phyloP scores from a whole-genome alignment of 352 stramenopile genomes.

The Phytophthora multivora region DNA sequence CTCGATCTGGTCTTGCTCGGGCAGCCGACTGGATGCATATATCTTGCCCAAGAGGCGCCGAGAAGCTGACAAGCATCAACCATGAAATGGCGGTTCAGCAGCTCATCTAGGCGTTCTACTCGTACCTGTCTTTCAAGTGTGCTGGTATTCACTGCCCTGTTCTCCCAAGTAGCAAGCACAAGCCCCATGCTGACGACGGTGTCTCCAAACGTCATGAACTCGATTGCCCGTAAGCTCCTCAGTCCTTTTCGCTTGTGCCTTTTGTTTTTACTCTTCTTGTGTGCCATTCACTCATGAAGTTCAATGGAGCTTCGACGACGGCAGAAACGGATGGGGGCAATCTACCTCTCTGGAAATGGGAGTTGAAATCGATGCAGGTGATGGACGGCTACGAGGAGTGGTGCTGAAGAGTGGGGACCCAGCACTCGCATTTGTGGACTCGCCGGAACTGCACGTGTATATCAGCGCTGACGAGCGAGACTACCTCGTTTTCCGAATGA shows the following conservation, averaged over 20 bases:
- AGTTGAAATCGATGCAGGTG: conserved; percentile 56
- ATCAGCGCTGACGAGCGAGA: conserved; percentile 54
- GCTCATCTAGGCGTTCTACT: not conserved
- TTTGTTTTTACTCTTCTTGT: not conserved
- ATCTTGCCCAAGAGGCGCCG: conserved; percentile 9
- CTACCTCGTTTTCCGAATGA: conserved; percentile 65
- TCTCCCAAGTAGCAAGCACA: conserved; percentile 4
- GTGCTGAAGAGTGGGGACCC: conserved; percentile 43
- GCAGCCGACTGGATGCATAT: not conserved
- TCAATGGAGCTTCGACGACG: conserved; percentile 67
- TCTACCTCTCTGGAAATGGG: conserved; percentile 71
- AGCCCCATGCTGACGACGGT: not conserved
- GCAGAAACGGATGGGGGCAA: conserved; percentile 61
- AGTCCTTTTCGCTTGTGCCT: not conserved
- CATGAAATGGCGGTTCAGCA: conserved; percentile 5
- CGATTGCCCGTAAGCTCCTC: conserved; percentile 29
- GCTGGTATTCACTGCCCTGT: conserved; percentile 1
- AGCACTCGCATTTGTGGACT: conserved; percentile 58
- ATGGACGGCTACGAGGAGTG: conserved; percentile 48
- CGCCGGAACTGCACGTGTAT: conserved; percentile 58
- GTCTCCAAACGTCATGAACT: conserved; percentile 26
- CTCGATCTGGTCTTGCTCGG: no score
- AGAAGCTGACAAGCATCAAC: conserved; percentile 2
- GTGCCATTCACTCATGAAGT: conserved; percentile 34
- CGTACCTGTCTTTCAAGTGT: not conserved